These are phyloP conservation scores for Royoungia palumana DNA, from an alignment of 768 basidiomycete genomes.

Conservation along the genomic window DNA sequence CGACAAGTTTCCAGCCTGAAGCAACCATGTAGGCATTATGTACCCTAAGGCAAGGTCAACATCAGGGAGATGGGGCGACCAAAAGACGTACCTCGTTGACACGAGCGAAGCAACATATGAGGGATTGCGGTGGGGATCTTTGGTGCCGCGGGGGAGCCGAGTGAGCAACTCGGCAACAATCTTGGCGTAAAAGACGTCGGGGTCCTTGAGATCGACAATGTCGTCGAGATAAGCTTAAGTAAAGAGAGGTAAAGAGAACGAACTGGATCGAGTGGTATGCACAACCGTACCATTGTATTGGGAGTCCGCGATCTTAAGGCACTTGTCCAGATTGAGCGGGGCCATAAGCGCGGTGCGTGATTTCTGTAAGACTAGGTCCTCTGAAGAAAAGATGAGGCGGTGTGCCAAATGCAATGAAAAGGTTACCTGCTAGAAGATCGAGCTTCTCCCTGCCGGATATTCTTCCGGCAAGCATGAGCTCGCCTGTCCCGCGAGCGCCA, in stretches of 20 bases:
- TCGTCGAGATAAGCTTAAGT: constrained; percentile 63
- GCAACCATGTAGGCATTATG: constrained; percentile 82
- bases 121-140: constrained; percentile 37
- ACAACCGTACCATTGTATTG: constrained; percentile 59
- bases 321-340: constrained; percentile 63
- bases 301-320: constrained; percentile 67
- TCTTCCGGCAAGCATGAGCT: constrained; percentile 53
- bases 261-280: background rate
- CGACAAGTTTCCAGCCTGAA: constrained; percentile 78
- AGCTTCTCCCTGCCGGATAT: constrained; percentile 78
- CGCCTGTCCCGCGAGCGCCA: constrained; percentile 69
- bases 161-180: constrained; percentile 57
- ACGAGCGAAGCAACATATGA: constrained; percentile 55
- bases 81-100: constrained; percentile 48
- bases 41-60: constrained; percentile 44
- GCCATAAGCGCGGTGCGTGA: constrained; percentile 56
- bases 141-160: constrained; percentile 36
- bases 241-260: constrained; percentile 10
- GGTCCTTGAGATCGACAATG: constrained; percentile 63
- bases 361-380: constrained; percentile 57
- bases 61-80: background rate
- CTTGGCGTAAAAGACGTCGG: constrained; percentile 54
- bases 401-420: background rate
- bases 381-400: constrained; percentile 33
- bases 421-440: constrained; percentile 69